Evolutionary conservation across 139 green algal genomes (phyloP), one percentile per base, ranked within the genome.

Genomic region (Tetradesmus lagerheimii): DNA sequence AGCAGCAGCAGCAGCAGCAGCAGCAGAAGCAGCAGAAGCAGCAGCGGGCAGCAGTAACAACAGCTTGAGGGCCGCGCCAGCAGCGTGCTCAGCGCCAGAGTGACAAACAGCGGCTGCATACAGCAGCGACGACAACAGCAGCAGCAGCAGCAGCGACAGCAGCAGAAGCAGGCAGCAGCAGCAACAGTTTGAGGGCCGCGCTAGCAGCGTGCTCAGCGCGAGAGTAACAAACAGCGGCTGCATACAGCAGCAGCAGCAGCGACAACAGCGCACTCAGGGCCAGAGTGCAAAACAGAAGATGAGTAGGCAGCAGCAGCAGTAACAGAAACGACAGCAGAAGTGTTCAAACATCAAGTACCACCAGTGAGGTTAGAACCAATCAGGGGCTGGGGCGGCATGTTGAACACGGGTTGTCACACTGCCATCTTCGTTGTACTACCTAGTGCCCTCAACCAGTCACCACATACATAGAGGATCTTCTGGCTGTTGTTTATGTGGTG

Each of bases 181-280:
- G 14, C 11, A 57, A 18, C 11, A 41, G 31, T 2, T 57, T 12
- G 27, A 39, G 0, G 57, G 82, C 47, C 53, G 47, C 23, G 31
- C 8, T 14, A 88, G 47, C 47, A 88, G 50, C 29, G 57, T 76
- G 5, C 41, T n/a, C 8, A 88, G 31, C 11, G 57, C 82, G 14
- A 88, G 35, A 23, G 35, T 79, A 2, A 88, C 57, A 47, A 88
- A 77, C 47, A 78, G 18, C 37, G 57, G 82, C 50, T 79, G 82
- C 29, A 41, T 16, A 29, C 29, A 2, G 23, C 16, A 11, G 43
- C 25, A 31, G n/a, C n/a, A 85, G 79, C 41, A 11, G 25, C 2
- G 62, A 41, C 41, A 35, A 20, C 41, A 74, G 29, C 41, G 71
- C 45, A 57, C n/a, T n/a, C n/a, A n/a, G n/a, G n/a, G n/a, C n/a